Percentiles rank a stretch among this genome's conserved stretches.
These are phyloP conservation scores for Macadamia tetraphylla DNA, from an alignment of 164 flowering plant species.

Conservation along the genomic window DNA sequence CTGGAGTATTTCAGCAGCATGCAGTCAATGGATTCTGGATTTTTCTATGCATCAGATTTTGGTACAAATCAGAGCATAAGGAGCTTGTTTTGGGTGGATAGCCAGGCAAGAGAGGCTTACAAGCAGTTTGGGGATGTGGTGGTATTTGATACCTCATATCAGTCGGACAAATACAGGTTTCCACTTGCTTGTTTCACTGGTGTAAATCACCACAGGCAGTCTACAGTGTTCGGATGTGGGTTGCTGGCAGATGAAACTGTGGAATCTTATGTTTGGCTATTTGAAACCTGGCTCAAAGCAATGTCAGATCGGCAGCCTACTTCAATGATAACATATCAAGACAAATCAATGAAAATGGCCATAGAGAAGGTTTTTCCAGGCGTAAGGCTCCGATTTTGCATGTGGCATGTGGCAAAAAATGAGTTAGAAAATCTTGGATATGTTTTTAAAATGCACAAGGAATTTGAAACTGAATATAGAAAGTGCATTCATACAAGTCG, in stretches of 20 bases:
- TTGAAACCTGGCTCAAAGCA: conserved; percentile 14
- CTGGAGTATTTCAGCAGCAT: conserved; percentile 6
- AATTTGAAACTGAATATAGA: conserved; percentile 7
- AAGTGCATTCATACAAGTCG: conserved; percentile 10
- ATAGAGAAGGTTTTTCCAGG: conserved; percentile 15
- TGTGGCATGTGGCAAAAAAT: conserved; percentile 8
- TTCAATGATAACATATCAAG: conserved; percentile 12
- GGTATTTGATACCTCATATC: conserved; percentile 11
- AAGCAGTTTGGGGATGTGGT: conserved; percentile 16
- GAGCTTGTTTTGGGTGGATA: conserved; percentile 14
- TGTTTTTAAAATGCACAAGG: conserved; percentile 10
- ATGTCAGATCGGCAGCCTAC: conserved; percentile 8
- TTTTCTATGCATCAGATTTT: conserved; percentile 12
- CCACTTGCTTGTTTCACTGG: conserved; percentile 15
- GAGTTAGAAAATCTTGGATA: conserved; percentile 9
- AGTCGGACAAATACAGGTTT: conserved; percentile 10
- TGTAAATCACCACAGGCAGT: conserved; percentile 13
- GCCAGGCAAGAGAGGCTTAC: conserved; percentile 14
- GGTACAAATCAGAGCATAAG: conserved; percentile 11
- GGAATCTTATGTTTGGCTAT: conserved; percentile 13
- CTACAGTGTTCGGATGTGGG: conserved; percentile 13
- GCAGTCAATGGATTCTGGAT: conserved; percentile 14
- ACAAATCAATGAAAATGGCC: conserved; percentile 10
- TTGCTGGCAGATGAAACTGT: conserved; percentile 15
- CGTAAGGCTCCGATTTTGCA: conserved; percentile 14